Evolutionary conservation across 768 basidiomycete species (phyloP).

Genomic region (Clitopilus passeckerianus): DNA sequence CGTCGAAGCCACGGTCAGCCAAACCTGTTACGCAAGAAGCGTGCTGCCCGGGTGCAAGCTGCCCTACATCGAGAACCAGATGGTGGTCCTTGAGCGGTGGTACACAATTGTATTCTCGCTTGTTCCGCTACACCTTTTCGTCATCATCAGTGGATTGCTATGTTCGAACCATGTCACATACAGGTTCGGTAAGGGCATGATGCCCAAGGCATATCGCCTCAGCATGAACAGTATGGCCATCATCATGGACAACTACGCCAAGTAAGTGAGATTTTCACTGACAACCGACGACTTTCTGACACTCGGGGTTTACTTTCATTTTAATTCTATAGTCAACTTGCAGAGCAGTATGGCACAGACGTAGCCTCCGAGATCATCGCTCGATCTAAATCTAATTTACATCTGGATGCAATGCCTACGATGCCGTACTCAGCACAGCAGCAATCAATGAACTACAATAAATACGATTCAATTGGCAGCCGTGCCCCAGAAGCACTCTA

Average conservation of each 20-base stretch:
- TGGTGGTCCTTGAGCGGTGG: conserved; percentile 52
- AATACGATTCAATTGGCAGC: conserved; percentile 18
- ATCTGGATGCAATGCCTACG: conserved; percentile 25
- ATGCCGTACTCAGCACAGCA: conserved; percentile 16
- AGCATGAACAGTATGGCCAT: conserved; percentile 71
- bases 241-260: conserved; percentile 83
- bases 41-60: conserved; percentile 72
- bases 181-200: conserved; percentile 85
- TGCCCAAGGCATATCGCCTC: conserved; percentile 78
- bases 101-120: conserved; percentile 60
- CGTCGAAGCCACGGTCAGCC: conserved; percentile 71
- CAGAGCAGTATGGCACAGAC: conserved; percentile 66
- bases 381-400: conserved; percentile 51
- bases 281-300: neutral
- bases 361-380: conserved; percentile 56
- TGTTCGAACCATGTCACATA: conserved; percentile 86
- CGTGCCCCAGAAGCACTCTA: conserved; percentile 14
- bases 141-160: conserved; percentile 60
- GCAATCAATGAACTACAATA: conserved; percentile 7
- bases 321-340: conserved; percentile 49
- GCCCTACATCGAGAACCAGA: conserved; percentile 55
- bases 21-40: conserved; percentile 71
- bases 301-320: conserved; percentile 1
- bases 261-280: conserved; percentile 33
- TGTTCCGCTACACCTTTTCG: conserved; percentile 60